These are phyloP conservation scores for Aspergillus pseudotamarii DNA, from an alignment of 2,329 filamentous ascomycete species.

Conservation along the genomic window DNA sequence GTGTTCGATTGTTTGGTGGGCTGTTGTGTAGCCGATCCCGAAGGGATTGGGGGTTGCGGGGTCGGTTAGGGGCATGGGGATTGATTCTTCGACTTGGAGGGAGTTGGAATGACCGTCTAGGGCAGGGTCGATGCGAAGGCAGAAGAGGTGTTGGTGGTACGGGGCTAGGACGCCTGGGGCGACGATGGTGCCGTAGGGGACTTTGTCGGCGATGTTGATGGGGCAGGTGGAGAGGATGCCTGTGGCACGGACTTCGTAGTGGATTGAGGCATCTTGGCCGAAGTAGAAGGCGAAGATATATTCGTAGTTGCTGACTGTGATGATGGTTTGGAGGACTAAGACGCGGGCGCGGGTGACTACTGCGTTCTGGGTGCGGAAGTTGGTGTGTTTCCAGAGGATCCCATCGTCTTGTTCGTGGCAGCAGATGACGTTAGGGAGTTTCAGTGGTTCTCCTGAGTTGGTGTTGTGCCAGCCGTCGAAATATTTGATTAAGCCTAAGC, in stretches of 20 bases:
- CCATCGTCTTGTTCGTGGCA: slow-evolving; percentile 45
- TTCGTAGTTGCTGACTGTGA: slow-evolving; percentile 49
- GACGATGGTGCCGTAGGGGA: slow-evolving; percentile 44
- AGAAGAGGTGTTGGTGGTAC: slow-evolving; percentile 50
- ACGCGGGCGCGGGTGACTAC: slow-evolving; percentile 37
- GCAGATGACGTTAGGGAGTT: slow-evolving; percentile 47
- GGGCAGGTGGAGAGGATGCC: slow-evolving; percentile 49
- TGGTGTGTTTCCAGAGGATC: slow-evolving; percentile 47
- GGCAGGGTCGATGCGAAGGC: slow-evolving; percentile 48
- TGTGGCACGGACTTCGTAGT: slow-evolving; percentile 48
- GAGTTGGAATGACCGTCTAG: slow-evolving; percentile 48
- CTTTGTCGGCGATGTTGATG: slow-evolving; percentile 37
- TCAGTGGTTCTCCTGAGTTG: slow-evolving; percentile 36
- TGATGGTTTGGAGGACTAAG: slow-evolving; percentile 43
- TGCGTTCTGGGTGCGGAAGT: slow-evolving; percentile 39
- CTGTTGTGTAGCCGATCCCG: slow-evolving; percentile 53
- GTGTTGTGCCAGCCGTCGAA: slow-evolving; percentile 45
- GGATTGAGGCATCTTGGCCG: slow-evolving; percentile 43
- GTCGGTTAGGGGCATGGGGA: slow-evolving; percentile 57
- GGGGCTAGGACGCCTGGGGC: slow-evolving; percentile 47
- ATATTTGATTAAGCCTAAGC: slow-evolving; percentile 48
- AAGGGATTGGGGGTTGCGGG: slow-evolving; percentile 49
- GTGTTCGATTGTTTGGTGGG: slow-evolving; percentile 43
- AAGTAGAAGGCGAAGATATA: slow-evolving; percentile 50
- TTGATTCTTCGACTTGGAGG: slow-evolving; percentile 57